Base-by-base conservation (phyloP, 192 early-diverging fungal genomes). In the Obelidium mucronatum region DNA sequence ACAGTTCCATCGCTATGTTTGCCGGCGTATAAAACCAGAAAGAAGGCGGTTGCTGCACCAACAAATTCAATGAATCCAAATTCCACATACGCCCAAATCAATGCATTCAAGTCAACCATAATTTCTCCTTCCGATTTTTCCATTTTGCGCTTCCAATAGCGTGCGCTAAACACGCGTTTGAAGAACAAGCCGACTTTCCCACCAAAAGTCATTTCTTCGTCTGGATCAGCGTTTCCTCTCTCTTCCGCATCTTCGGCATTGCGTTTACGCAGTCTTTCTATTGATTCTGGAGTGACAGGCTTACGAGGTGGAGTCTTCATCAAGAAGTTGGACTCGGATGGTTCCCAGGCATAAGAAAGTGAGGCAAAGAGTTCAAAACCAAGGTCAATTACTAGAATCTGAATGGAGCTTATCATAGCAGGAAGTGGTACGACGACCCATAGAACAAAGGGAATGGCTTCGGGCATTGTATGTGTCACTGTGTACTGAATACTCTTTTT, bases 361-460 rank as follows among this genome's bases (percentile, higher is more conserved):
- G 95, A 92, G 26, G 89, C 81, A 68, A 95, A 87, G 65, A 98
- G 75, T 83, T 98, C 96, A 82, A 95, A 98, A 35, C 96, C 96
- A 30, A 98, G 87, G 83, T 98, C 96, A 33, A 95, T 92, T 17
- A 92, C 90, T 63, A 98, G 81, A 68, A 97, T 95, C 72, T 92
- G 86, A 71, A 96, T 91, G 52, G 94, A 86, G n/a, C 83, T 82
- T 64, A 98, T 78, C 42, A 93, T 90, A 37, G 93, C 69, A 13
- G 96, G 95, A 51, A 98, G 79, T n/a, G 95, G 95, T 2, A 93
- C 91, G 52, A 95, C 83, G 66, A 95, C 91, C 75, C 90, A 95
- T 39, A 95, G 83, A 67, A 98, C 85, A 75, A 92, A 91, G 31
- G 93, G 91, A 31, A 94, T 75, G 42, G 97, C 92, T 83, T 98